These are phyloP conservation scores for Aciculosporium take DNA, from an alignment of 2,329 filamentous ascomycete species.

Conservation along the genomic window DNA sequence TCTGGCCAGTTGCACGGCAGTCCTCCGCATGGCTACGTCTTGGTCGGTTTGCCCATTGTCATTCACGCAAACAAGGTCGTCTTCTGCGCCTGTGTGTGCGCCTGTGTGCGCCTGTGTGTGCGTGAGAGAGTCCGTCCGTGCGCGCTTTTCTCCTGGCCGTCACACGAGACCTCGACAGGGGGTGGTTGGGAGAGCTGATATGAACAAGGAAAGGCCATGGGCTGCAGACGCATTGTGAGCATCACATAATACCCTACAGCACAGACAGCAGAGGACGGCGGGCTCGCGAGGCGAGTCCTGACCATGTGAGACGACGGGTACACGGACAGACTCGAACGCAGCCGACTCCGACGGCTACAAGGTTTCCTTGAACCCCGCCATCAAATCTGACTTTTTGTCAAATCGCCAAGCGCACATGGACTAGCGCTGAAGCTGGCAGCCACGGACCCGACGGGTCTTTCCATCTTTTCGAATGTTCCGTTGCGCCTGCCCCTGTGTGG, in stretches of 20 bases:
- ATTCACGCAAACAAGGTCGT: background rate
- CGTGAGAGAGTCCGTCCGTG: background rate
- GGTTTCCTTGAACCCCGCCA: too few species aligned
- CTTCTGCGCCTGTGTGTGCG: background rate
- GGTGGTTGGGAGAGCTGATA: background rate
- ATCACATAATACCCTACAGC: background rate
- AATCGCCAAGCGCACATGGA: too few species aligned
- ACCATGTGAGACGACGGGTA: constrained; percentile 2
- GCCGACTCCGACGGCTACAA: too few species aligned
- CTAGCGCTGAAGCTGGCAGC: too few species aligned
- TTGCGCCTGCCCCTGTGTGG: background rate
- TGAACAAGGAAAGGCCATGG: constrained; percentile 1
- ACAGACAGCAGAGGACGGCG: background rate
- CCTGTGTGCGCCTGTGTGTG: too few species aligned
- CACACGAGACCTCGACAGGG: background rate
- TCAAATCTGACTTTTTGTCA: too few species aligned
- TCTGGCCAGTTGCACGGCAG: background rate
- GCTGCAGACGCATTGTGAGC: background rate
- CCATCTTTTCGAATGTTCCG: too few species aligned
- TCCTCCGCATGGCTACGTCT: background rate
- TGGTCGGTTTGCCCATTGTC: background rate
- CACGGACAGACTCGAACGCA: too few species aligned
- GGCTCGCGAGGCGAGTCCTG: background rate
- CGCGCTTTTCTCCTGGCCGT: background rate
- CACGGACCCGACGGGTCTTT: background rate